These are phyloP conservation scores for Gregarina niphandrodes DNA, from an alignment of 169 alveolate genomes.

Conservation along the genomic window DNA sequence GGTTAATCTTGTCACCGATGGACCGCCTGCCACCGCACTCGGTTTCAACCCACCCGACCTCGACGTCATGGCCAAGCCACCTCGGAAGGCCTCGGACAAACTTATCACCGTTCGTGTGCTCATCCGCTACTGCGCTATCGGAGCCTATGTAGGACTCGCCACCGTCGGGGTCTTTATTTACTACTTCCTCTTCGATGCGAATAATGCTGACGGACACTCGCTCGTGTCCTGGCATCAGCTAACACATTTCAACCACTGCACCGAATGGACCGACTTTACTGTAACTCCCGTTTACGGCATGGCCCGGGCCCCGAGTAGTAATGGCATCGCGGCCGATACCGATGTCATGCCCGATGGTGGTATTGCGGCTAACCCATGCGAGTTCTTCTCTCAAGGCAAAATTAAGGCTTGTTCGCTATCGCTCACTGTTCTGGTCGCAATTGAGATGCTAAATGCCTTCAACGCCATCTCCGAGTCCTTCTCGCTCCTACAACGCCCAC, in stretches of 20 bases:
- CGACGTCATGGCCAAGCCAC: constrained; percentile 84
- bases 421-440: constrained; percentile 77
- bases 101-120: constrained; percentile 75
- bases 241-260: constrained; percentile 59
- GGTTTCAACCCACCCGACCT: constrained; percentile 97
- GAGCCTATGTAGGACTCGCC: constrained; percentile 87
- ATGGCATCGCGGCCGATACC: neutral
- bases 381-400: constrained; percentile 84
- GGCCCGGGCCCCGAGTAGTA: constrained; percentile 8
- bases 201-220: constrained; percentile 73
- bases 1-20: constrained; percentile 98
- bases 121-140: constrained; percentile 53
- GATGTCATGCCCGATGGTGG: neutral
- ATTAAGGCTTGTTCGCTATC: constrained; percentile 81
- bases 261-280: constrained; percentile 57
- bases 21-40: constrained; percentile 96
- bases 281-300: constrained; percentile 46
- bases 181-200: constrained; percentile 65
- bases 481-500: constrained; percentile 73
- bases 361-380: constrained; percentile 70
- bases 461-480: constrained; percentile 91
- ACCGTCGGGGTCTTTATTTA: constrained; percentile 87
- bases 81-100: constrained; percentile 76
- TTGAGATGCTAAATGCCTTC: constrained; percentile 92
- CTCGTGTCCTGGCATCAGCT: constrained; percentile 62